A percentile compares a stretch with the other conserved stretches of the same genome.
These are phyloP conservation scores for Eimeria tenella DNA, from an alignment of 169 alveolate genomes.

Conservation along the genomic window DNA sequence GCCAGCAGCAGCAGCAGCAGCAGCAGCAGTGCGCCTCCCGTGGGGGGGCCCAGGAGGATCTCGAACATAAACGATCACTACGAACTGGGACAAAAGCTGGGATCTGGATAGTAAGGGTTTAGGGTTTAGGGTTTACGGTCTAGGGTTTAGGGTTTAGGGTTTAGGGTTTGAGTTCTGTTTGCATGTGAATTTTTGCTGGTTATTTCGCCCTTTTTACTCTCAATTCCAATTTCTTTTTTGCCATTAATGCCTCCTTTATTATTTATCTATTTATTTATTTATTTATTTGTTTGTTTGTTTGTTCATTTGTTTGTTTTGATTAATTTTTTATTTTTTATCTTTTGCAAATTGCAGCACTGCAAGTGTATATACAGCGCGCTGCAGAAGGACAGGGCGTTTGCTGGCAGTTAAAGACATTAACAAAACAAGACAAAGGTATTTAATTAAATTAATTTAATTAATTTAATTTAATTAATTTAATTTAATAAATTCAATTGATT, in stretches of 20 bases:
- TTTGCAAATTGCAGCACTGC: slow-evolving; percentile 15
- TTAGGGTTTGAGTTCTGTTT: too few species aligned
- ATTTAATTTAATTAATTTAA: background rate
- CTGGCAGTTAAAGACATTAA: slow-evolving; percentile 58
- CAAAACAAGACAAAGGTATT: slow-evolving; percentile 26
- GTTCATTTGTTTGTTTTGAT: background rate
- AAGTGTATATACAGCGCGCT: slow-evolving; percentile 37
- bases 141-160: too few species aligned
- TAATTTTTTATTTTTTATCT: background rate
- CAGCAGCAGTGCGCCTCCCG: too few species aligned
- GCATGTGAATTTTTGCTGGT: too few species aligned
- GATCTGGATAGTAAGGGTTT: slow-evolving; percentile 46
- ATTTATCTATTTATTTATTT: too few species aligned
- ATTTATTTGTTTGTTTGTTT: background rate
- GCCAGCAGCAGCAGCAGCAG: background rate
- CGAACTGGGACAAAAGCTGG: slow-evolving; percentile 25
- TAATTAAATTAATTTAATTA: background rate
- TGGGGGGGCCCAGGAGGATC: slow-evolving; percentile 5
- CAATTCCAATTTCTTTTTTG: too few species aligned
- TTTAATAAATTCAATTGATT: background rate
- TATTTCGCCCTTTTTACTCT: background rate
- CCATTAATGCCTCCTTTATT: too few species aligned
- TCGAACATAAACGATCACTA: slow-evolving; percentile 27
- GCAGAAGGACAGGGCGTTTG: slow-evolving; percentile 8
- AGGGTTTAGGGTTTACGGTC: background rate